Evolutionary conservation across 2,329 filamentous ascomycete genomes (phyloP).

Genomic region (Botrytis tulipae): DNA sequence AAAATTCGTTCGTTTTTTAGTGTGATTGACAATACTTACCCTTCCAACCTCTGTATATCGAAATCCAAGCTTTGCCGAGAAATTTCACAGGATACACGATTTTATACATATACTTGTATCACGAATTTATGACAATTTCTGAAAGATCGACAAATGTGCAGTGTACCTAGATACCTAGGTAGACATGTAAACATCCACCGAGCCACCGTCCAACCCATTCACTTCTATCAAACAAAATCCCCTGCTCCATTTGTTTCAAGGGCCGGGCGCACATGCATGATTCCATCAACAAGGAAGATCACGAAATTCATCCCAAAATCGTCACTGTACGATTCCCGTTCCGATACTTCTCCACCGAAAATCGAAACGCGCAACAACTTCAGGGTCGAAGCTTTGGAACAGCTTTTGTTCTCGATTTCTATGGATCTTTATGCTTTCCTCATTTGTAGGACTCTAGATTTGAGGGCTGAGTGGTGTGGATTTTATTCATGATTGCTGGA

Average conservation of each 20-base stretch:
- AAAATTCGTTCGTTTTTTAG: too few relatives aligned
- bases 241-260: neutral
- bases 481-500: neutral
- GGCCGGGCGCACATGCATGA: neutral
- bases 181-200: neutral
- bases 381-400: neutral
- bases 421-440: neutral
- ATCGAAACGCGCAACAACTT: neutral
- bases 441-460: neutral
- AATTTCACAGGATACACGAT: neutral
- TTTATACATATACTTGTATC: neutral
- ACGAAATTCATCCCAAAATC: neutral
- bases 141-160: neutral
- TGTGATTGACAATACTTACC: too few relatives aligned
- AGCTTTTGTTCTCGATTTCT: neutral
- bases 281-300: neutral
- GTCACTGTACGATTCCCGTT: neutral
- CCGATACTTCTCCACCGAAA: neutral
- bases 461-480: too few relatives aligned
- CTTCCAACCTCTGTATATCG: too few relatives aligned
- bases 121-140: neutral
- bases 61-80: neutral
- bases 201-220: neutral
- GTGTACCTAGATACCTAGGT: too few relatives aligned
- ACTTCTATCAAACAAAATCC: neutral